Evolutionary conservation across 305 asterid species (phyloP), one percentile per base, ranked within the genome.

Genomic region (Coffea humblotiana): DNA sequence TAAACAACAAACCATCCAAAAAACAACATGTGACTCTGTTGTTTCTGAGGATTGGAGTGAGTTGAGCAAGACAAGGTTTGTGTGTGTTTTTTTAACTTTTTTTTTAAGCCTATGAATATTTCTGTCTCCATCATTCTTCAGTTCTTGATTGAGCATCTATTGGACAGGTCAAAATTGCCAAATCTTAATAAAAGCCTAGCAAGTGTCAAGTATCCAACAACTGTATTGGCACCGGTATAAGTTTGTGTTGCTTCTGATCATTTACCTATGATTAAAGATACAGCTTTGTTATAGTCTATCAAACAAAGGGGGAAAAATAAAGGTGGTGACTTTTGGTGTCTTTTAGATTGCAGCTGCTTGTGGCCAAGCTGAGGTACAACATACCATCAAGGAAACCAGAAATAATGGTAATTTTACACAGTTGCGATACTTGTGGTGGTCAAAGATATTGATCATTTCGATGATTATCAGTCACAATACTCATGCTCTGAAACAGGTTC

Each of bases 261-360:
- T 47, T 72, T 48, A 56, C 64, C 58, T 40, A 56, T 72, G 64
- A 73, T 49, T 77, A 14, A 25, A 48, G n/a, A n/a, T 43, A 6
- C 1, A 8, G 19, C 63, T 49, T 72, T n/a, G 2, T 49, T n/a
- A 48, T 48, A 49, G 21, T 43, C 9, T 70, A 70, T 32, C 32
- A 21, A 60, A 58, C 52, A 56, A 74, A 52, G 25, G 58, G 14
- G 11, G 2, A 0, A 47, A 4, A 43, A 56, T 35, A 54, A 18
- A 80, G 69, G 56, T 83, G 56, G 29, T 29, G 68, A 60, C 47
- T 76, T 83, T 70, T 74, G 52, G 65, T 78, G 48, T 68, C 67
- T 82, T 85, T 52, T 84, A 92, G 97, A 83, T 74, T 75, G 83
- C 86, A 79, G 85, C 79, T 76, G 79, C 78, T 52, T 80, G 83